Evolutionary conservation across 2,329 filamentous ascomycete species (phyloP).

Genomic region (Fusarium dimerum): DNA sequence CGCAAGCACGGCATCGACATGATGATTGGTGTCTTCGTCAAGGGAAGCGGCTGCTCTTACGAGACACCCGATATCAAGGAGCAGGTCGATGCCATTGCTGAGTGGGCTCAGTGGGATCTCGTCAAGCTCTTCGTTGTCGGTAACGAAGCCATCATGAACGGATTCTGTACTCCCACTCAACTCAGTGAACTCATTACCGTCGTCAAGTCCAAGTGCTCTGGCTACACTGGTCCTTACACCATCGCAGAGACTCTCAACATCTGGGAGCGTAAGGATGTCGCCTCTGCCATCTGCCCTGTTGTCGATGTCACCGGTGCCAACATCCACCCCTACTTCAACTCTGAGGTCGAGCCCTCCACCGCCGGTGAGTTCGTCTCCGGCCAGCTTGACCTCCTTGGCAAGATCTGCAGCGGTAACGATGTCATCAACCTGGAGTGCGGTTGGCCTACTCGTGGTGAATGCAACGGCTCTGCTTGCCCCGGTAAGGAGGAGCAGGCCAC

Average conservation of each 20-base stretch:
- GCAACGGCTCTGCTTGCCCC: constrained; percentile 74
- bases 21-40: constrained; percentile 87
- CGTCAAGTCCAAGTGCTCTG: constrained; percentile 67
- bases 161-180: constrained; percentile 61
- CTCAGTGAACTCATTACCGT: constrained; percentile 71
- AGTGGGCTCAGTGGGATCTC: constrained; percentile 72
- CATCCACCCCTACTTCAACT: constrained; percentile 94
- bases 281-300: constrained; percentile 63
- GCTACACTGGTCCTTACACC: constrained; percentile 75
- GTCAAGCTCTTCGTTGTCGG: constrained; percentile 82
- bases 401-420: constrained; percentile 69
- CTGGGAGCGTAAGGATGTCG: constrained; percentile 66
- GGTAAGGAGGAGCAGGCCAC: constrained; percentile 64
- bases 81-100: constrained; percentile 73
- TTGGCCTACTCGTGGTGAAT: constrained; percentile 72
- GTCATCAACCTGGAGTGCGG: constrained; percentile 87
- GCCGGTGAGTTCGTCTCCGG: constrained; percentile 76
- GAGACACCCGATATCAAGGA: constrained; percentile 61
- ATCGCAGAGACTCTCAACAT: constrained; percentile 84
- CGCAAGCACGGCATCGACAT: constrained; percentile 69
- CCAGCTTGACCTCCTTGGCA: constrained; percentile 71
- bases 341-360: constrained; percentile 57
- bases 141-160: constrained; percentile 87
- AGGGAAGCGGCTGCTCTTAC: constrained; percentile 61
- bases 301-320: constrained; percentile 83